A percentile compares a stretch with the other conserved stretches of the same genome.
Evolutionary conservation across 2,329 filamentous ascomycete species (phyloP).

Genomic region (Xylariaceae sp.): DNA sequence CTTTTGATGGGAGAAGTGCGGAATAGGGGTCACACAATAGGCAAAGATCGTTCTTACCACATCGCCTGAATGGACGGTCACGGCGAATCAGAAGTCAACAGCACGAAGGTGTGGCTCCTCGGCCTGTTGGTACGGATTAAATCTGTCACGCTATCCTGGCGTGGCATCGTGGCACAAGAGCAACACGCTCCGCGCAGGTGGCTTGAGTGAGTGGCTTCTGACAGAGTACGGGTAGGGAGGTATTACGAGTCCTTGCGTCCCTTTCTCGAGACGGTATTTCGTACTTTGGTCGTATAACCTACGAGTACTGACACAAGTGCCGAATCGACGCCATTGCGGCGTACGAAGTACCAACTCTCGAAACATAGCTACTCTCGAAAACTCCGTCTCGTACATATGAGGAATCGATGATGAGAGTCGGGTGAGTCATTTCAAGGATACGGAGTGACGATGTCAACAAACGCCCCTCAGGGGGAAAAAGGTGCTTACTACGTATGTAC

Average conservation of each 20-base stretch:
- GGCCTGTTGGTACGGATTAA: conserved; percentile 1
- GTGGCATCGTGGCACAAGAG: conserved; percentile 31
- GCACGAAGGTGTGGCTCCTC: conserved; percentile 6
- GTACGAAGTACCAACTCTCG: background rate
- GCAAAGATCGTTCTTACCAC: conserved; percentile 26
- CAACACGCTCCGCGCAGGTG: conserved; percentile 27
- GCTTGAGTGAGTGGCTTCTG: conserved; percentile 29
- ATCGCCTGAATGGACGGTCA: conserved; percentile 16
- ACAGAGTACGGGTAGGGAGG: conserved; percentile 4
- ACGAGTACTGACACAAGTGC: background rate
- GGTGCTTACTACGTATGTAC: background rate
- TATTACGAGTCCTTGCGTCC: conserved; percentile 15
- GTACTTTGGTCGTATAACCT: background rate
- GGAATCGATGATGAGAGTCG: background rate
- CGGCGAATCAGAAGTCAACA: conserved; percentile 17
- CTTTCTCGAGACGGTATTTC: conserved; percentile 8
- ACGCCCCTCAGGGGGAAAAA: background rate
- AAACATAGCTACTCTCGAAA: background rate
- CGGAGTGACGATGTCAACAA: background rate
- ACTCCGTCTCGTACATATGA: background rate
- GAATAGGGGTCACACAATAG: conserved; percentile 10
- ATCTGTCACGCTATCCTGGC: conserved; percentile 26
- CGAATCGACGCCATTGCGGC: background rate
- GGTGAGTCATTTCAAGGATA: background rate
- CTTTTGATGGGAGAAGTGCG: background rate